phyloP scores from a whole-genome alignment of 78 protist genomes.

The Tieghemostelium lacteum region DNA sequence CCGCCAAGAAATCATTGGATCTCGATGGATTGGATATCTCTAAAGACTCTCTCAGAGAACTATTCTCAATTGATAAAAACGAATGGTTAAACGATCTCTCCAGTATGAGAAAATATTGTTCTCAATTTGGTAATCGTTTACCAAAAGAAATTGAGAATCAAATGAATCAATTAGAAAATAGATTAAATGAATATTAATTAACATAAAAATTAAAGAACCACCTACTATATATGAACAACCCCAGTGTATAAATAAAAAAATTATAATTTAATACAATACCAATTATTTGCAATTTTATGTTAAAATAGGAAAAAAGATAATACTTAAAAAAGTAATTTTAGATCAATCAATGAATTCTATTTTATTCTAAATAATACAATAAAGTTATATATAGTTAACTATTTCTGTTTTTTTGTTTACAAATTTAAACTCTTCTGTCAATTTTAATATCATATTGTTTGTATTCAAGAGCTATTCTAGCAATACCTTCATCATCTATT shows the following conservation, averaged over 20 bases:
- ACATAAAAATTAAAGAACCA: neutral
- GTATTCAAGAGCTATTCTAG: slow-evolving; percentile 62
- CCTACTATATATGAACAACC: too few relatives aligned
- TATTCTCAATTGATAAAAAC: slow-evolving; percentile 60
- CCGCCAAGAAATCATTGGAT: slow-evolving; percentile 48
- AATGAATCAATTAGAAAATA: slow-evolving; percentile 47
- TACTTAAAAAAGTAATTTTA: too few relatives aligned
- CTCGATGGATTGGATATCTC: slow-evolving; percentile 71
- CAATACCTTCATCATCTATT: slow-evolving; percentile 67
- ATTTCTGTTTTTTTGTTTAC: too few relatives aligned
- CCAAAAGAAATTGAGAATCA: slow-evolving; percentile 71
- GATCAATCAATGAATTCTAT: too few relatives aligned
- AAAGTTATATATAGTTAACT: too few relatives aligned
- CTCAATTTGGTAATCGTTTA: slow-evolving; percentile 60
- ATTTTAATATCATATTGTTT: slow-evolving; percentile 36
- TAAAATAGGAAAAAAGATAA: too few relatives aligned
- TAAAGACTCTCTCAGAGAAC: slow-evolving; percentile 27
- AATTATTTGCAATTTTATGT: too few relatives aligned
- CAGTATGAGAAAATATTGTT: slow-evolving; percentile 42
- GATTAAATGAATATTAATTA: slow-evolving; percentile 44
- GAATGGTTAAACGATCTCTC: slow-evolving; percentile 73
- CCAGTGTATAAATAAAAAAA: neutral
- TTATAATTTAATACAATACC: too few relatives aligned
- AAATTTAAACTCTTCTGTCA: slow-evolving; percentile 12
- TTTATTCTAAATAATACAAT: too few relatives aligned